Evolutionary conservation across 106 monocot genomes (phyloP).

Genomic region (Agapanthus africanus): DNA sequence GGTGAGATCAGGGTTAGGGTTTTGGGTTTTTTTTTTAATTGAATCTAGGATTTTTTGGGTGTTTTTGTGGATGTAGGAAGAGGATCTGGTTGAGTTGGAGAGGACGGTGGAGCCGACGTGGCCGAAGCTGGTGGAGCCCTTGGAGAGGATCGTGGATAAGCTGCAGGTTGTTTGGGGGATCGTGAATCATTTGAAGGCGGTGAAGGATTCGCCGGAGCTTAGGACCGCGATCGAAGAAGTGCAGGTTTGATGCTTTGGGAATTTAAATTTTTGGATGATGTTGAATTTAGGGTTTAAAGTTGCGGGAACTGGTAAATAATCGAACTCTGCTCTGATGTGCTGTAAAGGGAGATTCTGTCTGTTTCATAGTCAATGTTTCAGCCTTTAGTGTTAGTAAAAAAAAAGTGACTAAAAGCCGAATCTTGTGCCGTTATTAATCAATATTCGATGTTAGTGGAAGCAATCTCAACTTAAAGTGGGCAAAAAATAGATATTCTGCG

Average conservation of each 20-base stretch:
- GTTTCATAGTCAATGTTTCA: background rate
- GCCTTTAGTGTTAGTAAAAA: no score
- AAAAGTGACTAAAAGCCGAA: no score
- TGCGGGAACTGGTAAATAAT: no score
- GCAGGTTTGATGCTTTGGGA: constrained; percentile 52
- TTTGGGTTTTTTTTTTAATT: constrained; percentile 7
- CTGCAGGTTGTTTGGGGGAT: constrained; percentile 86
- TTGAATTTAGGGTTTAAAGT: no score
- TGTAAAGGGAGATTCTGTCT: background rate
- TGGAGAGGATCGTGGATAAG: constrained; percentile 81
- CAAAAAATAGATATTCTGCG: no score
- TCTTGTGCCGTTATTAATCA: no score
- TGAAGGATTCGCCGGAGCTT: constrained; percentile 88
- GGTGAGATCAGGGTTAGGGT: constrained; percentile 1
- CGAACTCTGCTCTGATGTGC: no score
- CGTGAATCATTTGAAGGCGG: constrained; percentile 85
- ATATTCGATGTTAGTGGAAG: no score
- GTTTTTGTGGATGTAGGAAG: constrained; percentile 45
- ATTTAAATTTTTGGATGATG: no score
- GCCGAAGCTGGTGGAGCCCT: constrained; percentile 78
- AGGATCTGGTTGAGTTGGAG: constrained; percentile 72
- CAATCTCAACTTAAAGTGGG: no score
- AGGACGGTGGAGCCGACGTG: constrained; percentile 73
- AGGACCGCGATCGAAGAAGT: constrained; percentile 90
- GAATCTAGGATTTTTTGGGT: background rate